Evolutionary conservation across 2,329 filamentous ascomycete species (phyloP), one percentile per base, ranked within the genome.

Genomic region (Fusarium veterinarium): DNA sequence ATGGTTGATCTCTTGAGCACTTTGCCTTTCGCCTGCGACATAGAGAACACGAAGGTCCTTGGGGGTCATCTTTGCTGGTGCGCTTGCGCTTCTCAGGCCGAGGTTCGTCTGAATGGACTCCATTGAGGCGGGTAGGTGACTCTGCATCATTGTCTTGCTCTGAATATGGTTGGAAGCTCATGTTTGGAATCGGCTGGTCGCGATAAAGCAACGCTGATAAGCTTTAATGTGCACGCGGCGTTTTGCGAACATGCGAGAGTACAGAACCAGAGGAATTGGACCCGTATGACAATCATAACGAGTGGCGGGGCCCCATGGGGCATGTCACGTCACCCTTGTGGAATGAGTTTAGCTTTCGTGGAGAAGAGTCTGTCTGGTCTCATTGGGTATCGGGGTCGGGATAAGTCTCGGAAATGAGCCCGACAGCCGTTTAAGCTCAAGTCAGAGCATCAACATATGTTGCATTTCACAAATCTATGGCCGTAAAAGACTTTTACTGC

Each of bases 341-440:
- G 31, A 23, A 23, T 49, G 48, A 25, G 31, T 6, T 51, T 25
- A 16, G 14, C 17, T 3, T 35, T 52, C n/a, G 17, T 52, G 48
- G 48, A 37, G 48, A 51, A 19, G n/a, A 25, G 48, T 35, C n/a
- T 23, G n/a, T 3, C 5, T 51, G 17, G 10, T 51, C n/a, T 51
- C 30, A 51, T 51, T 51, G 46, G 46, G 16, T 14, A 4, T 13
- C n/a, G n/a, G n/a, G 4, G 11, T 2, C n/a, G 46, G 30, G 8
- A 5, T 10, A 51, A 25, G 30, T 35, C 11, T 35, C 48, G 48
- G 48, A 51, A 1, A 9, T 13, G 16, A 33, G n/a, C 11, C 30
- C 46, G 30, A 25, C n/a, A 17, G 8, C 10, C 14, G 6, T 3
- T 9, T 0, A 19, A 23, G 4, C 14, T 31, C 14, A 3, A 12